A percentile compares a stretch with the other conserved stretches of the same genome.
phyloP scores from a whole-genome alignment of 179 eudicot genomes.

The Camellia oleifera region DNA sequence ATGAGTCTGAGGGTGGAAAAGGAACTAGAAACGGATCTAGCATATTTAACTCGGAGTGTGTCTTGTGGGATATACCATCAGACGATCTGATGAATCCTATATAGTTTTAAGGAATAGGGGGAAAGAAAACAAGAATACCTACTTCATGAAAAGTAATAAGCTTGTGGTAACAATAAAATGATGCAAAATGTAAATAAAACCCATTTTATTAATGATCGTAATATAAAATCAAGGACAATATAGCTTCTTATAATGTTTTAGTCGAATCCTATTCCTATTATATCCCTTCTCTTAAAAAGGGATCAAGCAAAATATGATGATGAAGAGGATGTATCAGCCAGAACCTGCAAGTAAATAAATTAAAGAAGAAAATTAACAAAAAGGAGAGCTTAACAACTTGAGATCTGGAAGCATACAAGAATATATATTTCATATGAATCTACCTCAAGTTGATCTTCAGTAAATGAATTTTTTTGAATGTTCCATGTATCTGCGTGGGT shows the following conservation, averaged over 20 bases:
- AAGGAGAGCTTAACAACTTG: not conserved
- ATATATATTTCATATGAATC: not conserved
- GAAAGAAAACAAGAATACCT: not conserved
- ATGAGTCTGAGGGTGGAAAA: conserved; percentile 37
- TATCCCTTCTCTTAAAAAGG: too few species aligned
- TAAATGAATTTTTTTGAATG: conserved; percentile 79
- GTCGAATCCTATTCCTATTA: not conserved
- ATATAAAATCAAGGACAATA: conserved; percentile 31
- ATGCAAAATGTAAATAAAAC: conserved; percentile 22
- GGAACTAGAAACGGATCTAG: conserved; percentile 28
- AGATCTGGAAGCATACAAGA: not conserved
- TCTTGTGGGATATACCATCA: conserved; percentile 77
- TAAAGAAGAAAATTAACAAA: conserved; percentile 8
- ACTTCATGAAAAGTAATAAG: conserved; percentile 28
- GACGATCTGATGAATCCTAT: conserved; percentile 73
- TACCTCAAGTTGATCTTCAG: conserved; percentile 99
- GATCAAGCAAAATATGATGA: too few species aligned
- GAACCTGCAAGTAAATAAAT: too few species aligned
- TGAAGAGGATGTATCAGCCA: too few species aligned
- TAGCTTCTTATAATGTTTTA: not conserved
- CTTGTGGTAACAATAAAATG: conserved; percentile 20
- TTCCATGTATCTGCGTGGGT: conserved; percentile 93
- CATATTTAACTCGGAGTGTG: conserved; percentile 54
- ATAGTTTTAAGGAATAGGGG: conserved; percentile 27
- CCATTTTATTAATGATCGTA: conserved; percentile 21